Percentiles rank a stretch among this genome's conserved stretches.
Evolutionary conservation across 164 flowering plant genomes (phyloP).

Genomic region (Stephania japonica): DNA sequence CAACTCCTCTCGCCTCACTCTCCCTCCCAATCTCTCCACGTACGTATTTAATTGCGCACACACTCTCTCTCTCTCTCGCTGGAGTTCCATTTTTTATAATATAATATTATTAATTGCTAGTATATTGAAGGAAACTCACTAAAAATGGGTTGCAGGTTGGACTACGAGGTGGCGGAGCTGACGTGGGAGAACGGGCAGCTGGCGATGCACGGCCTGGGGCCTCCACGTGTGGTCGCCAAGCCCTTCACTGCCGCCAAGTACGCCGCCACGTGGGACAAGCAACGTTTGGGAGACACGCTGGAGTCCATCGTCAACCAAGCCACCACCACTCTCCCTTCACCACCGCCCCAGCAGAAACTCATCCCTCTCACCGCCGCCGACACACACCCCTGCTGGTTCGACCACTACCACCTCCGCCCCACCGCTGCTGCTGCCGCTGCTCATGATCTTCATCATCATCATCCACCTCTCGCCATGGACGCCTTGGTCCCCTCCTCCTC

Average conservation of each 20-base stretch:
- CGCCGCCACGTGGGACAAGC: conserved; percentile 39
- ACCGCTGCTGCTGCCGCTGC: conserved; percentile 16
- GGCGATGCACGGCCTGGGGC: conserved; percentile 69
- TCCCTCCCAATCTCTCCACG: conserved; percentile 14
- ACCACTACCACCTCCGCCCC: conserved; percentile 27
- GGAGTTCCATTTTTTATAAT: background rate
- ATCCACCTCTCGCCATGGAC: conserved; percentile 30
- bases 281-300: conserved; percentile 61
- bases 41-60: background rate
- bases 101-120: background rate
- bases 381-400: conserved; percentile 38
- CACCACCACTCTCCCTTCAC: conserved; percentile 12
- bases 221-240: conserved; percentile 36
- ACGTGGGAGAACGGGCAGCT: conserved; percentile 88
- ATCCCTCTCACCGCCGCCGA: background rate
- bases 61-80: conserved; percentile 3
- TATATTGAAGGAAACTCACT: background rate
- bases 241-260: conserved; percentile 20
- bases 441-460: too few species aligned
- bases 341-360: conserved; percentile 8
- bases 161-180: conserved; percentile 77
- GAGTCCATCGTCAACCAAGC: conserved; percentile 87
- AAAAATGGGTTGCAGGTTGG: conserved; percentile 33
- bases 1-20: conserved; percentile 13
- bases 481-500: conserved; percentile 61